phyloP scores from a whole-genome alignment of 2,329 filamentous ascomycete species.

The Rhynchosporium graminicola region DNA sequence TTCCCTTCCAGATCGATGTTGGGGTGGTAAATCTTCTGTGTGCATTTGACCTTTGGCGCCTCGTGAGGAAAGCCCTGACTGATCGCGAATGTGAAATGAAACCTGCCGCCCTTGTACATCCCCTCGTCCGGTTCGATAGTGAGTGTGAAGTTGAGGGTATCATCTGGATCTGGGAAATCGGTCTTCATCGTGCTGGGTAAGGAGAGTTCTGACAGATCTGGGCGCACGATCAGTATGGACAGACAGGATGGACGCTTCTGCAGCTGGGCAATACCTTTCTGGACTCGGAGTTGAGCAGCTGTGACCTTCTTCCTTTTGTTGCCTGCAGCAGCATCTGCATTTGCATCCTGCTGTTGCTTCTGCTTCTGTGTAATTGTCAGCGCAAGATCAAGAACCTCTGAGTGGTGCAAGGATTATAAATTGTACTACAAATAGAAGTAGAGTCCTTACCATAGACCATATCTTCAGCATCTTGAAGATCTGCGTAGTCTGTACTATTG shows the following conservation, averaged over 20 bases:
- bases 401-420: not conserved
- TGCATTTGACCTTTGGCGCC: conserved; percentile 94
- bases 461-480: conserved; percentile 88
- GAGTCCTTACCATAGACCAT: conserved; percentile 85
- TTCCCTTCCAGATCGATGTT: conserved; percentile 99
- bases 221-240: conserved; percentile 12
- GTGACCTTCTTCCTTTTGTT: conserved; percentile 99
- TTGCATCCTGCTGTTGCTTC: conserved; percentile 92
- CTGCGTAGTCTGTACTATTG: conserved; percentile 6
- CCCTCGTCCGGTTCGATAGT: conserved; percentile 84
- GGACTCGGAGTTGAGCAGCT: conserved; percentile 89
- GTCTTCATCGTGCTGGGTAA: conserved; percentile 80
- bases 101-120: conserved; percentile 83
- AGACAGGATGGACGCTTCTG: not conserved
- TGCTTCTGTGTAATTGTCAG: conserved; percentile 66
- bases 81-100: conserved; percentile 89
- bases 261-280: conserved; percentile 69
- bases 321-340: conserved; percentile 70
- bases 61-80: conserved; percentile 96
- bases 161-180: conserved; percentile 78
- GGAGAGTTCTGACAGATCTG: conserved; percentile 80
- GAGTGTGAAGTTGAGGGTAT: conserved; percentile 82
- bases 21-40: conserved; percentile 98
- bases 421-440: not conserved
- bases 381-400: conserved; percentile 1